Percentiles rank a stretch among this genome's conserved stretches.
Conservation (phyloP, 2,329 filamentous ascomycete species). For the Nothopassalora personata region DNA sequence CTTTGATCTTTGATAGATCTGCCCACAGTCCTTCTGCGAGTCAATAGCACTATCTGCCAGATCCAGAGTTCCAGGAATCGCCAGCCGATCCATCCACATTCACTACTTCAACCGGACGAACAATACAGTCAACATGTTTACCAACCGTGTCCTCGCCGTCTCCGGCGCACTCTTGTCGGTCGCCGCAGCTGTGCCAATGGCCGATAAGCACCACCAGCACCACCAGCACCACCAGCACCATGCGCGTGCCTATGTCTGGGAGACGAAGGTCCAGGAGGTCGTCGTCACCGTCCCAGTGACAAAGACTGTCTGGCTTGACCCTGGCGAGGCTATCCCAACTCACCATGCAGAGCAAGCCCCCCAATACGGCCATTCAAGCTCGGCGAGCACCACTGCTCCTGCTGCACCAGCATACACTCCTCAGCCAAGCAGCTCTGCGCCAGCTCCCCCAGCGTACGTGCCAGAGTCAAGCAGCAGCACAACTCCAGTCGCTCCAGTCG, state of each 20-base stretch:
- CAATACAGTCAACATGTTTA: slow-evolving; percentile 23
- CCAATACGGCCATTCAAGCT: slow-evolving; percentile 1
- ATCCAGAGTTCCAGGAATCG: slow-evolving; percentile 11
- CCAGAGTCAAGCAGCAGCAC: slow-evolving; percentile 5
- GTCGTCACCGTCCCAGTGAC: slow-evolving; percentile 47
- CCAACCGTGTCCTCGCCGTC: slow-evolving; percentile 29
- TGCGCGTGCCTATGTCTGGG: slow-evolving; percentile 45
- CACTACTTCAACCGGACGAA: slow-evolving; percentile 14
- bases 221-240: slow-evolving; percentile 21
- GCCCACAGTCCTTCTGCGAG: slow-evolving; percentile 19
- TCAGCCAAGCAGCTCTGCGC: slow-evolving; percentile 1
- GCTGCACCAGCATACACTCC: slow-evolving; percentile 9
- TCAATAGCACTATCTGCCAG: slow-evolving; percentile 7
- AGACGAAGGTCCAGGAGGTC: slow-evolving; percentile 45
- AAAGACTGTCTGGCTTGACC: slow-evolving; percentile 45
- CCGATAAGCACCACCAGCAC: slow-evolving; percentile 12
- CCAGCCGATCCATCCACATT: slow-evolving; percentile 18
- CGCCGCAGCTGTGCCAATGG: slow-evolving; percentile 29
- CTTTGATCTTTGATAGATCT: slow-evolving; percentile 26
- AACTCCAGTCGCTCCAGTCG: slow-evolving; percentile 13
- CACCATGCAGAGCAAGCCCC: slow-evolving; percentile 15
- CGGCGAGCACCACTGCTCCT: slow-evolving; percentile 7
- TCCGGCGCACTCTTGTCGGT: slow-evolving; percentile 28
- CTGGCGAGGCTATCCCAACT: slow-evolving; percentile 23
- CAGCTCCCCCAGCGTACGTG: slow-evolving; percentile 6